These are phyloP conservation scores for Andrographis paniculata DNA, from an alignment of 305 asterid species.

Conservation along the genomic window DNA sequence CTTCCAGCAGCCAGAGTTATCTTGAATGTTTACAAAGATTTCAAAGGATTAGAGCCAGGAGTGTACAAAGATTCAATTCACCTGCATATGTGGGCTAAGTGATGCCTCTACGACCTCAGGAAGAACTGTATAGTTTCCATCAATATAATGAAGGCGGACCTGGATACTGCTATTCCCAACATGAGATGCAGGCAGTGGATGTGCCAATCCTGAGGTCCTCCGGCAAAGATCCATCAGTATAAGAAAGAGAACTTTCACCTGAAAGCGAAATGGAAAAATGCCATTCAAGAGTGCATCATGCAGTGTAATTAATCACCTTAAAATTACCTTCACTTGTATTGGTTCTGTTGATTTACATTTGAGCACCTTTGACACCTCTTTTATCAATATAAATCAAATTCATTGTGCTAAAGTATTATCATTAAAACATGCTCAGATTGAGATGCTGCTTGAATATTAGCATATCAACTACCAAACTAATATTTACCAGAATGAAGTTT, in stretches of 20 bases:
- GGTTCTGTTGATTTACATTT: too few species aligned
- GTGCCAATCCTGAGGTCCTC: slow-evolving; percentile 74
- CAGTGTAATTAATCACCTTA: too few species aligned
- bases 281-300: too few species aligned
- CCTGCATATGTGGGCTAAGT: slow-evolving; percentile 99
- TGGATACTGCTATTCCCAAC: slow-evolving; percentile 88
- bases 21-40: background rate
- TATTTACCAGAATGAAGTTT: too few species aligned
- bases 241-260: slow-evolving; percentile 96
- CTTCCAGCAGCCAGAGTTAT: slow-evolving; percentile 2
- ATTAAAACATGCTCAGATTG: background rate
- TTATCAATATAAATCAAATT: background rate
- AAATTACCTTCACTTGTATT: too few species aligned
- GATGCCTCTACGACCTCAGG: slow-evolving; percentile 99
- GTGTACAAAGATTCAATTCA: slow-evolving; percentile 17
- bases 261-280: too few species aligned
- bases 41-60: too few species aligned
- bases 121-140: slow-evolving; percentile 89
- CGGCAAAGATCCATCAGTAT: slow-evolving; percentile 97
- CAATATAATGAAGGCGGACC: slow-evolving; percentile 92
- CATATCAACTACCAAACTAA: too few species aligned
- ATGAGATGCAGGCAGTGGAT: slow-evolving; percentile 90
- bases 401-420: background rate
- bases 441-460: background rate
- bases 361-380: background rate